Conservation (phyloP, 805 yeast species). For the Candida cerambycidarum region DNA sequence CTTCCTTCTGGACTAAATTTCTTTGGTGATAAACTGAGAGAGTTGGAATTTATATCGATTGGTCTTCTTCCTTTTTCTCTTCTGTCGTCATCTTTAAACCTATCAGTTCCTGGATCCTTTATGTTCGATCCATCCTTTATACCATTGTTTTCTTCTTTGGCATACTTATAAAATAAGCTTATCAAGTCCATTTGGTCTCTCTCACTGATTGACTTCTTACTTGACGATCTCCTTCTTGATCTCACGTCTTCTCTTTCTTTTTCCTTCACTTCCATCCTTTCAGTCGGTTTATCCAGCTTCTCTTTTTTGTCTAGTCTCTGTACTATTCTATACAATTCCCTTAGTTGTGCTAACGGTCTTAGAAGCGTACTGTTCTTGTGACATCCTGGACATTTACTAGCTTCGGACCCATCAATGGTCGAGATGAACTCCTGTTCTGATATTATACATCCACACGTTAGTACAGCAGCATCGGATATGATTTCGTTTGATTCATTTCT, state of each 20-base stretch:
- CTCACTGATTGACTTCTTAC: slow-evolving; percentile 19
- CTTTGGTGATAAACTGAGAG: neutral
- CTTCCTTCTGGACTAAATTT: slow-evolving; percentile 8
- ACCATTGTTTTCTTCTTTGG: slow-evolving; percentile 26
- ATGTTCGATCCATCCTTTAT: neutral
- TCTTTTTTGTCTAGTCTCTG: neutral
- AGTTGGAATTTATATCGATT: slow-evolving; percentile 8
- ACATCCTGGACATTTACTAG: slow-evolving; percentile 27
- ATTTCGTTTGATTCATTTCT: slow-evolving; percentile 11
- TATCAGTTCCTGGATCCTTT: neutral
- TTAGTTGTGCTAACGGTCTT: slow-evolving; percentile 30
- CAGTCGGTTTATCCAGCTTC: neutral
- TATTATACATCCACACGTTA: slow-evolving; percentile 43
- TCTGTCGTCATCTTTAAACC: neutral
- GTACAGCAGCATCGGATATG: slow-evolving; percentile 33
- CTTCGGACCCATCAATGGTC: slow-evolving; percentile 8
- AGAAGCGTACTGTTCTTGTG: slow-evolving; percentile 18
- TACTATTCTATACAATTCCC: slow-evolving; percentile 31
- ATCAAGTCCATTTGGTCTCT: slow-evolving; percentile 31
- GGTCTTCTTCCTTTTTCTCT: neutral
- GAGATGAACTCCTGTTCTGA: slow-evolving; percentile 30
- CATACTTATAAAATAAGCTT: slow-evolving; percentile 39
- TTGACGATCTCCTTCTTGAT: slow-evolving; percentile 23
- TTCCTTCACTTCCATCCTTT: neutral
- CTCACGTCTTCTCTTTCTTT: neutral